phyloP scores from a whole-genome alignment of 1,284 basidiomycete species.

The Polyporus tsugae region DNA sequence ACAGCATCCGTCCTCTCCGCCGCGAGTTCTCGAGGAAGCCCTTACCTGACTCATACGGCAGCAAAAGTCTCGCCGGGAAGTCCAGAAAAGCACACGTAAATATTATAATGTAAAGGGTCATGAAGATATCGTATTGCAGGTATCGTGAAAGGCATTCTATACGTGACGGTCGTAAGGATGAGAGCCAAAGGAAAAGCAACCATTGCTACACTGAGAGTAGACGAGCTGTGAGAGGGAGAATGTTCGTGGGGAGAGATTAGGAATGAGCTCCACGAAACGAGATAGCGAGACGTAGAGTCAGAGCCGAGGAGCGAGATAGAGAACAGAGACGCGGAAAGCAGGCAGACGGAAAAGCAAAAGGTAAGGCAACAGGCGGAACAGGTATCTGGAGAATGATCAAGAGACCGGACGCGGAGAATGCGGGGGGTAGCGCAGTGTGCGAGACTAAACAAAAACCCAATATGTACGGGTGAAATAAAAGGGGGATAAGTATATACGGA shows the following conservation, averaged over 20 bases:
- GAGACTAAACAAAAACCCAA: slow-evolving; percentile 32
- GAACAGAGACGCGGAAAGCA: slow-evolving; percentile 16
- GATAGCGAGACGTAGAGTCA: slow-evolving; percentile 24
- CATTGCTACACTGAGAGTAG: slow-evolving; percentile 34
- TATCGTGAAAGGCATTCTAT: slow-evolving; percentile 34
- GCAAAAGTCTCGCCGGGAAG: not conserved
- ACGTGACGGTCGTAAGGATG: slow-evolving; percentile 31
- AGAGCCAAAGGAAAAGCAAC: slow-evolving; percentile 29
- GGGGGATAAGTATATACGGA: slow-evolving; percentile 35
- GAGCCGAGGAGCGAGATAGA: slow-evolving; percentile 17
- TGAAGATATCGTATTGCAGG: slow-evolving; percentile 34
- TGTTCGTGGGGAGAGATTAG: slow-evolving; percentile 4
- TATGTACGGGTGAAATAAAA: slow-evolving; percentile 31
- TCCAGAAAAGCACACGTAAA: slow-evolving; percentile 19
- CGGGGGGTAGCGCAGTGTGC: slow-evolving; percentile 35
- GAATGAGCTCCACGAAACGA: slow-evolving; percentile 22
- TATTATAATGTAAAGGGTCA: slow-evolving; percentile 32
- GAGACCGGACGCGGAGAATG: slow-evolving; percentile 31
- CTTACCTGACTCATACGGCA: slow-evolving; percentile 6
- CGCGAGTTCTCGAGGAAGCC: not conserved
- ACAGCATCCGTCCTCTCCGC: not conserved
- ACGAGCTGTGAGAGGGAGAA: slow-evolving; percentile 29
- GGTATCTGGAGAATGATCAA: slow-evolving; percentile 20
- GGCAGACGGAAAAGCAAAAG: slow-evolving; percentile 15
- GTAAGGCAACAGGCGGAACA: slow-evolving; percentile 7